These are phyloP conservation scores for Podila epigama DNA, from an alignment of 192 early-diverging fungal genomes.

Conservation along the genomic window DNA sequence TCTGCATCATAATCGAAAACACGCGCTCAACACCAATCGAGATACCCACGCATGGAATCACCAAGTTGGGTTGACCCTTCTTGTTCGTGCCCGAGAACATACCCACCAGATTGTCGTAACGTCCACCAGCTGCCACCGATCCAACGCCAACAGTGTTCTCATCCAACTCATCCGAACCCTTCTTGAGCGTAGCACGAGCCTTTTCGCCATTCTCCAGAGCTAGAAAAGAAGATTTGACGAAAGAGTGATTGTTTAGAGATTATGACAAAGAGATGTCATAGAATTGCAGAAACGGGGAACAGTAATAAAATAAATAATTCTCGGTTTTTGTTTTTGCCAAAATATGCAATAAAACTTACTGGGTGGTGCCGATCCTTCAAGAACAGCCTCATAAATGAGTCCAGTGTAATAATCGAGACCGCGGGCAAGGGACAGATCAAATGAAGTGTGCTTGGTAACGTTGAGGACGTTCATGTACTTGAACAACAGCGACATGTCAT, in stretches of 20 bases:
- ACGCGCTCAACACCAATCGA: conserved; percentile 97
- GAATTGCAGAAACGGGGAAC: background rate
- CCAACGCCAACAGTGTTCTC: conserved; percentile 88
- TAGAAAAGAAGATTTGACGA: conserved; percentile 3
- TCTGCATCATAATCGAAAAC: conserved; percentile 82
- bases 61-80: conserved; percentile 62
- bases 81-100: conserved; percentile 84
- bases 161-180: conserved; percentile 67
- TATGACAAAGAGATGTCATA: background rate
- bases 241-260: background rate
- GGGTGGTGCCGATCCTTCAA: conserved; percentile 62
- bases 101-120: conserved; percentile 97
- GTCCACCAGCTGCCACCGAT: conserved; percentile 95
- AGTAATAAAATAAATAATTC: too few relatives aligned
- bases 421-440: conserved; percentile 95
- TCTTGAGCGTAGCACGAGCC: conserved; percentile 51
- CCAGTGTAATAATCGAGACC: conserved; percentile 99
- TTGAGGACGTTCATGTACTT: conserved; percentile 84
- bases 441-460: conserved; percentile 77
- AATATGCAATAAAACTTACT: conserved; percentile 38
- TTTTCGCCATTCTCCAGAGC: conserved; percentile 53
- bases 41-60: conserved; percentile 96
- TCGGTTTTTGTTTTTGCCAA: background rate
- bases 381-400: conserved; percentile 97
- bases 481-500: conserved; percentile 88